Evolutionary conservation across 768 basidiomycete species (phyloP).

Genomic region (Boletellus emodensis): DNA sequence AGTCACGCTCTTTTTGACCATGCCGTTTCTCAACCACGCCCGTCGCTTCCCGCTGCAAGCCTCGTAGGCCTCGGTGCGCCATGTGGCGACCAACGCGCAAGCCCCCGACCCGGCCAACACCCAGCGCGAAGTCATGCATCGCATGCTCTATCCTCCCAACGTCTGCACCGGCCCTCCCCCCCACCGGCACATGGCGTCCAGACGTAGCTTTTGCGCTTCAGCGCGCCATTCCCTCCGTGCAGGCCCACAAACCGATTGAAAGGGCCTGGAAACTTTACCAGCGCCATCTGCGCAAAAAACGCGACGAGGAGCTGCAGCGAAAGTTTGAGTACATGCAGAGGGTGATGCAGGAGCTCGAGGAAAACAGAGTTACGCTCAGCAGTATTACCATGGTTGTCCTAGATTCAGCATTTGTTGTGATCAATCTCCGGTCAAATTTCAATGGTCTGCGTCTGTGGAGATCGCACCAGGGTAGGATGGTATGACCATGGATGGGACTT

Average conservation of each 20-base stretch:
- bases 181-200: conserved; percentile 80
- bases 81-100: conserved; percentile 36
- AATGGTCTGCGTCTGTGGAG: too few relatives aligned
- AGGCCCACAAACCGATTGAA: conserved; percentile 90
- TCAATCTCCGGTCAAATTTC: too few relatives aligned
- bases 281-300: conserved; percentile 66
- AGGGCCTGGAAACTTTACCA: conserved; percentile 85
- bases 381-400: too few relatives aligned
- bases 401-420: too few relatives aligned
- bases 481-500: too few relatives aligned
- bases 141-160: conserved; percentile 76
- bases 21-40: conserved; percentile 40
- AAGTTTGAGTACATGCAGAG: conserved; percentile 79
- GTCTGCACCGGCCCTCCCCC: conserved; percentile 65
- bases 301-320: conserved; percentile 63
- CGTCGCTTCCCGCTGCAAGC: conserved; percentile 33
- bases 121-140: conserved; percentile 69
- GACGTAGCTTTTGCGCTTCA: conserved; percentile 75
- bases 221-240: conserved; percentile 79
- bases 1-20: too few relatives aligned
- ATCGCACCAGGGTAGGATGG: too few relatives aligned
- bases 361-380: conserved; percentile 11
- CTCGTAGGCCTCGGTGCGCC: conserved; percentile 37
- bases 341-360: conserved; percentile 80
- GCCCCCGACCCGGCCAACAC: conserved; percentile 43